Percentiles rank a stretch among this genome's conserved stretches.
Conservation (phyloP, 352 stramenopile species). For the Thraustochytrium sp. region DNA sequence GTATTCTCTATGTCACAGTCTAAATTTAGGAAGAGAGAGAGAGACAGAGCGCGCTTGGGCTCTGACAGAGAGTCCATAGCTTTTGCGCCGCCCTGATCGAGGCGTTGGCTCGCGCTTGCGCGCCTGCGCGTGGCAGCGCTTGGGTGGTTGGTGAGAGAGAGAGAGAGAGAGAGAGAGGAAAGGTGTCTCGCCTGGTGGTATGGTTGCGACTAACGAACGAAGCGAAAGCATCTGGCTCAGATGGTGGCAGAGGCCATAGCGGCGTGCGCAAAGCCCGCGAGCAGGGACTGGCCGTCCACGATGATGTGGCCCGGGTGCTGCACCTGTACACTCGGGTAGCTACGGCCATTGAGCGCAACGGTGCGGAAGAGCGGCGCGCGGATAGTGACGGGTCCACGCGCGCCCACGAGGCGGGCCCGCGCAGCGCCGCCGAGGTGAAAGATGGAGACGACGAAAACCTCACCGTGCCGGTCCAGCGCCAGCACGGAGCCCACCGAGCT, state of each 20-base stretch:
- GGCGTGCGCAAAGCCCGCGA: not conserved
- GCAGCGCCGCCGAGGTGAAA: constrained; percentile 3
- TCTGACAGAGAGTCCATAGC: too few species aligned
- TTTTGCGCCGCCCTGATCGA: too few species aligned
- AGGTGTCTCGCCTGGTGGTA: too few species aligned
- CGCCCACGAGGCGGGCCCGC: not conserved
- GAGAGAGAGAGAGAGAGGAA: not conserved
- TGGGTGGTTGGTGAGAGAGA: not conserved
- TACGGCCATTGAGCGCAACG: not conserved
- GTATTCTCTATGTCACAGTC: too few species aligned
- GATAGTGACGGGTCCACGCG: not conserved
- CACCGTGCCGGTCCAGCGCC: not conserved
- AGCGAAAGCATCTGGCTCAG: too few species aligned
- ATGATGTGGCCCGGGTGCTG: not conserved
- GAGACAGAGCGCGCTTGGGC: too few species aligned
- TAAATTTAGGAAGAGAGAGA: too few species aligned
- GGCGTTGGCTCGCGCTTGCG: too few species aligned
- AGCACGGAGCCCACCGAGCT: constrained; percentile 8
- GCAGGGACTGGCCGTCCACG: constrained; percentile 13
- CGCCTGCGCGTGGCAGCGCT: too few species aligned
- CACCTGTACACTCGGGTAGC: not conserved
- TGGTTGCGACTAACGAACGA: not conserved
- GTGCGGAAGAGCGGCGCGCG: constrained; percentile 6
- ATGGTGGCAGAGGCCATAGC: not conserved
- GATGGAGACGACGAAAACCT: constrained; percentile 7